Evolutionary conservation across 1,284 basidiomycete species (phyloP).

Genomic region (Takashimella tepidaria): DNA sequence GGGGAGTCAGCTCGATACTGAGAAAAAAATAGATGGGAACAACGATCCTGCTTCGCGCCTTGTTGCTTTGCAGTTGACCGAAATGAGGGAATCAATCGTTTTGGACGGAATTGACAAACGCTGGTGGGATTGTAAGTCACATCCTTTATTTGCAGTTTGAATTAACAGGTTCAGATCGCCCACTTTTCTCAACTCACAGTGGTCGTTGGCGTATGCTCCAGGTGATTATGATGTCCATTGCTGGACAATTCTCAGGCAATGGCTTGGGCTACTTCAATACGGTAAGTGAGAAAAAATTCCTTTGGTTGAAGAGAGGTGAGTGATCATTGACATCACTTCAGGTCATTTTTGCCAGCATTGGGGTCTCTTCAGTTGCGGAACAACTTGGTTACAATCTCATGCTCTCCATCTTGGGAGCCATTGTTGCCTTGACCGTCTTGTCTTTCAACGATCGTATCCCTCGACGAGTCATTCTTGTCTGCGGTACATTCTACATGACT

Average conservation of each 20-base stretch:
- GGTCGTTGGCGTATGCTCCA: constrained; percentile 36
- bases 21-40: constrained; percentile 23
- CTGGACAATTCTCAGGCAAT: constrained; percentile 52
- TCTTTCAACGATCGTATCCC: constrained; percentile 30
- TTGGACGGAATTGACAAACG: constrained; percentile 59
- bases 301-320: too few species aligned
- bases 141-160: too few species aligned
- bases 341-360: constrained; percentile 25
- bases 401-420: constrained; percentile 55
- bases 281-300: too few species aligned
- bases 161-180: constrained; percentile 19
- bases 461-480: constrained; percentile 29
- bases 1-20: too few species aligned
- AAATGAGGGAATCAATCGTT: constrained; percentile 55
- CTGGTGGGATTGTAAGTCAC: constrained; percentile 51
- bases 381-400: constrained; percentile 57
- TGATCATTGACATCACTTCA: too few species aligned
- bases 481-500: constrained; percentile 33
- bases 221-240: constrained; percentile 42
- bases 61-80: constrained; percentile 54
- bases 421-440: constrained; percentile 50
- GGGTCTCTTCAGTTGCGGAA: constrained; percentile 20
- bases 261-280: constrained; percentile 53
- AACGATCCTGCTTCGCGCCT: constrained; percentile 43
- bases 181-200: constrained; percentile 25